Base-by-base conservation (phyloP, 1,284 basidiomycete species). In the Fomitiporia mediterranea region DNA sequence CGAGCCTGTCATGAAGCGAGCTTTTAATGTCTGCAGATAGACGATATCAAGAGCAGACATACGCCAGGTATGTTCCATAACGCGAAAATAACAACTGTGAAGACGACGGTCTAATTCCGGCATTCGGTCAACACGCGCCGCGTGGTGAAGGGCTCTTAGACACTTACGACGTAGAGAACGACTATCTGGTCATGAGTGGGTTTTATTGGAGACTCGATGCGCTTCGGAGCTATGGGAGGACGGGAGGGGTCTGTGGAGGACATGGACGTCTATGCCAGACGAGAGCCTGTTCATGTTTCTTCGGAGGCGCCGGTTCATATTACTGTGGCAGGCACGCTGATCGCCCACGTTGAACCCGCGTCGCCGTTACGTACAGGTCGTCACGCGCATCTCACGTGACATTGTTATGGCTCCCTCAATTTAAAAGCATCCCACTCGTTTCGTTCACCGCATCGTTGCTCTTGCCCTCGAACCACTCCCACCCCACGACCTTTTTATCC, bases 1-100 rank as follows among this genome's bases (percentile, higher is more conserved):
- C 88, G 77, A 37, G 84, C 82, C 55, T 56, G 25, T 13, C 30
- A 32, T 17, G 37, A n/a, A 37, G 8, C 28, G 23, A 37, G 49
- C 23, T 11, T 46, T 17, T 8, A 27, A 25, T 6, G 15, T 23
- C n/a, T 3, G 9, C 7, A 8, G 15, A 34, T 43, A 13, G 27
- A 30, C 19, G 5, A 32, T n/a, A 21, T 30, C 4, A n/a, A 23
- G 21, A 34, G 30, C 11, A 32, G 19, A 38, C 53, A 35, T 44
- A 56, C 55, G 56, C 84, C 80, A 7, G 89, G 88, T 51, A 90
- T 85, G 67, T 85, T 89, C 88, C 88, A 90, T 60, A 88, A 75
- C 21, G 84, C 88, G 63, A 90, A 89, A 59, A 89, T 88, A 61
- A 91, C 79, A 56, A 90, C 87, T 51, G 83, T 78, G 73, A 85